Base-by-base conservation (phyloP, 1,139 yeast species). In the Schizosaccharomyces versatilis region DNA sequence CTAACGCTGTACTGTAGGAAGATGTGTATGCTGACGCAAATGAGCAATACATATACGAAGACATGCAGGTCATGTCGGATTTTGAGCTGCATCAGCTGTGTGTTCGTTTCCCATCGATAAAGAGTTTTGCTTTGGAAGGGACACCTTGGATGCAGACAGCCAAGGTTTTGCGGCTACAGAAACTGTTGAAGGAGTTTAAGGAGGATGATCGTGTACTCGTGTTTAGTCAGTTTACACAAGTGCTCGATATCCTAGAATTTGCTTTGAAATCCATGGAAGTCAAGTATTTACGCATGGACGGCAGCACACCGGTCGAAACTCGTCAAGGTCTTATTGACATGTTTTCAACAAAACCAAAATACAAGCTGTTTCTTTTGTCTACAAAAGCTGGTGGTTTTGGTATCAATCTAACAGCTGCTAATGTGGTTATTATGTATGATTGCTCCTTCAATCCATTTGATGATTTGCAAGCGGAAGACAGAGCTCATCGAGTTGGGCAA, bases 361-460 rank as follows among this genome's bases (percentile, higher is more conserved):
- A 88, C 64, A 90, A 88, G 62, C 70, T 90, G 10, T 90, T 90
- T 63, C 69, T 90, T 61, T 72, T 90, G 59, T 90, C 98, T 0
- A 90, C 98, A 0, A 79, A 98, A 67, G 98, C 98, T n/a, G 98
- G 98, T 69, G 98, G 98, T 10, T 72, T 90, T 57, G 98, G 98
- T 64, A 90, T 90, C 64, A 90, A 90, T 64, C 74, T 90, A 64
- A 88, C 96, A 0, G 77, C 85, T 38, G 98, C 98, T 1, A 96
- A 90, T 67, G 78, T 81, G 57, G 98, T 90, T 56, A 77, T 90
- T 7, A 69, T 90, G 41, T 90, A 79, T 64, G 98, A 90, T 67
- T 84, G 95, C 1, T 98, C 90, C 68, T 90, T 98, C 98, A 90
- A 90, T 64, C 98, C 98, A 1, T 98, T 90, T 66, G 97, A 97